Conservation (phyloP, 2,329 filamentous ascomycete genomes). For the Phaeophleospora eucalypticola region DNA sequence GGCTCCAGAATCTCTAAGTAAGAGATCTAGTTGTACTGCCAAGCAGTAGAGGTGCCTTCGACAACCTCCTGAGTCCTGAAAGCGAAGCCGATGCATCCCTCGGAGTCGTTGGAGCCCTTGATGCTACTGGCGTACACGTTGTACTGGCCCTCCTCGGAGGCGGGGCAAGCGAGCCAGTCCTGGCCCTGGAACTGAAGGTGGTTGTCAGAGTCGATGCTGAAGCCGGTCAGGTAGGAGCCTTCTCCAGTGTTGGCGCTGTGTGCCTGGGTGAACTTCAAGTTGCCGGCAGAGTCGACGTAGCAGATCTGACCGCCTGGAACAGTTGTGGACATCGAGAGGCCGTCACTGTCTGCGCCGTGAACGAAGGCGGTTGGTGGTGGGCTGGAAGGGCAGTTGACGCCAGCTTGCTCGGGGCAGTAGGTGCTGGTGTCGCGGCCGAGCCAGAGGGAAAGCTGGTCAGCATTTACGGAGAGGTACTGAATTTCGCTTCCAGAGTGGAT, state of each 20-base stretch:
- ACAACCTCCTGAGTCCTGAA: background rate
- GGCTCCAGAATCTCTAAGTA: too few relatives aligned
- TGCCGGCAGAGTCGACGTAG: conserved; percentile 22
- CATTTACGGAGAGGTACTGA: conserved; percentile 24
- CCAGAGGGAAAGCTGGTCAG: conserved; percentile 22
- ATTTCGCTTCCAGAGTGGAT: conserved; percentile 24
- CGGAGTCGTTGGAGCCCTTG: background rate
- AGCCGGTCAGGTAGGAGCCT: background rate
- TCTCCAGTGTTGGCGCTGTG: conserved; percentile 2
- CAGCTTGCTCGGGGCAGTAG: conserved; percentile 24
- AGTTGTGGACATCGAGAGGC: conserved; percentile 18
- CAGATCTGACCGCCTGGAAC: conserved; percentile 31
- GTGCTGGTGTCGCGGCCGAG: conserved; percentile 26
- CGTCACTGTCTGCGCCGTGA: conserved; percentile 17
- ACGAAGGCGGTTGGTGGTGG: conserved; percentile 15
- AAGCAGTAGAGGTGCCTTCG: background rate
- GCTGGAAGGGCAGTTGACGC: conserved; percentile 6
- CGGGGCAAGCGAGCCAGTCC: background rate
- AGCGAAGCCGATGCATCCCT: background rate
- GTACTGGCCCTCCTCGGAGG: background rate
- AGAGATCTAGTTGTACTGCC: background rate
- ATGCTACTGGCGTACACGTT: background rate
- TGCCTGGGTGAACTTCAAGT: conserved; percentile 12
- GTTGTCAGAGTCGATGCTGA: background rate
- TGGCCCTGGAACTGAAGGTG: background rate